Evolutionary conservation across 2,329 filamentous ascomycete species (phyloP).

Genomic region (Xylaria multiplex): DNA sequence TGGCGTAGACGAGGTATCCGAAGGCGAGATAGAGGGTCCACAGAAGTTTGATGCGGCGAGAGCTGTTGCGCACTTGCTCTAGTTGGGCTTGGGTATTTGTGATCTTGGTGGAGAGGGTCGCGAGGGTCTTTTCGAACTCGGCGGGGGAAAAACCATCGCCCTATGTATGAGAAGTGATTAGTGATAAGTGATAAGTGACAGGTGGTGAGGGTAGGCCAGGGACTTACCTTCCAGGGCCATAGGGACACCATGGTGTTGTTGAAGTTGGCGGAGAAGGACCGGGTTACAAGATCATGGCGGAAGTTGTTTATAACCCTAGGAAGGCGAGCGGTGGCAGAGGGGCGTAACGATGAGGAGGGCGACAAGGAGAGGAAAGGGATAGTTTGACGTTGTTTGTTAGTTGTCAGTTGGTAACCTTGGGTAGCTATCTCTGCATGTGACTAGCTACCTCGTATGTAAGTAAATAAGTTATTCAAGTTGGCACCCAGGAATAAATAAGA

Average conservation of each 20-base stretch:
- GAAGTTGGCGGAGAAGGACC: conserved; percentile 14
- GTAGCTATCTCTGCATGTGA: not conserved
- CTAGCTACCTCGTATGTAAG: too few species aligned
- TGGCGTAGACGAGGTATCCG: conserved; percentile 85
- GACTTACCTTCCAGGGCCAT: conserved; percentile 82
- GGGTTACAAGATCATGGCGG: conserved; percentile 41
- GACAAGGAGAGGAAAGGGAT: not conserved
- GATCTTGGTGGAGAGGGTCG: conserved; percentile 84
- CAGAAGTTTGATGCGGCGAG: conserved; percentile 82
- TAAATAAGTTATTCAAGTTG: too few species aligned
- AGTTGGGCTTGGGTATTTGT: conserved; percentile 76
- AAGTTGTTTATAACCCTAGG: conserved; percentile 2
- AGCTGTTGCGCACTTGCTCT: conserved; percentile 75
- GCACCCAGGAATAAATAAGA: too few species aligned
- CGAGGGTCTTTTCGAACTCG: conserved; percentile 91
- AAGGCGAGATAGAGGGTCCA: conserved; percentile 92
- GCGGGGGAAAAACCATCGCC: conserved; percentile 83
- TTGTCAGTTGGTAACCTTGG: not conserved
- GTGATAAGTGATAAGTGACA: not conserved
- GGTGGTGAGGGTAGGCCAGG: not conserved
- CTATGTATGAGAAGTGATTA: conserved; percentile 56
- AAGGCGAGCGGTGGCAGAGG: not conserved
- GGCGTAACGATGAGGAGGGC: not conserved
- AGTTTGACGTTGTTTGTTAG: not conserved
- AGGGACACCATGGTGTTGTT: conserved; percentile 75